phyloP scores from a whole-genome alignment of 1,284 basidiomycete genomes.

The Ceratobasidium sp. region DNA sequence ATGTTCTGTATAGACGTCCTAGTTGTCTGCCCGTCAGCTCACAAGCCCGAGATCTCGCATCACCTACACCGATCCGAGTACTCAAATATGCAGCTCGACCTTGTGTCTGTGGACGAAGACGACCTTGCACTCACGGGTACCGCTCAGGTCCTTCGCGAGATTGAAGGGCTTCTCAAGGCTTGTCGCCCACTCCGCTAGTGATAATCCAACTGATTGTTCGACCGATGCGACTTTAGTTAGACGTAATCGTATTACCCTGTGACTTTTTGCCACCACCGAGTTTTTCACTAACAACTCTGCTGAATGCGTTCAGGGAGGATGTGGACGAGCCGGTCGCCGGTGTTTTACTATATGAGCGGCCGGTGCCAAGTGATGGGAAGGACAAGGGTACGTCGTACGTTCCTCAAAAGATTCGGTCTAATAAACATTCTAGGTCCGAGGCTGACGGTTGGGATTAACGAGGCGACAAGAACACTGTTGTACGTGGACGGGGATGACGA shows the following conservation, averaged over 20 bases:
- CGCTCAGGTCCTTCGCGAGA: constrained; percentile 76
- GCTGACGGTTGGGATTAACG: constrained; percentile 59
- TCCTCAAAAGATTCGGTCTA: too few species aligned
- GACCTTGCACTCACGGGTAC: constrained; percentile 73
- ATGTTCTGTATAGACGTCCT: constrained; percentile 75
- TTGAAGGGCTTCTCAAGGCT: constrained; percentile 73
- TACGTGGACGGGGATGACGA: constrained; percentile 78
- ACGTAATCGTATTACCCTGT: constrained; percentile 93
- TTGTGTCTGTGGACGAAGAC: constrained; percentile 82
- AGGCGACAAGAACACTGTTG: constrained; percentile 73
- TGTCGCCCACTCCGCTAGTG: not conserved
- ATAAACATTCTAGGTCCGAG: constrained; percentile 54
- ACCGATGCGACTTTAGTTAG: constrained; percentile 61
- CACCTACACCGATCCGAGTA: constrained; percentile 80
- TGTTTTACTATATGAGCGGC: too few species aligned
- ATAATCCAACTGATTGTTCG: not conserved
- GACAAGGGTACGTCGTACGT: too few species aligned
- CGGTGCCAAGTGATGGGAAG: too few species aligned
- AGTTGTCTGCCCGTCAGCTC: constrained; percentile 83
- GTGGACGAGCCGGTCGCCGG: too few species aligned
- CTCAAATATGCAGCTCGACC: constrained; percentile 74
- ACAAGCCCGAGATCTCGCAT: constrained; percentile 81
- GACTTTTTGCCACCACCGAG: constrained; percentile 68
- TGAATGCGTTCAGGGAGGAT: too few species aligned
- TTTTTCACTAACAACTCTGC: too few species aligned